Conservation (phyloP, 1,139 yeast species). For the Lodderomyces margitis region DNA sequence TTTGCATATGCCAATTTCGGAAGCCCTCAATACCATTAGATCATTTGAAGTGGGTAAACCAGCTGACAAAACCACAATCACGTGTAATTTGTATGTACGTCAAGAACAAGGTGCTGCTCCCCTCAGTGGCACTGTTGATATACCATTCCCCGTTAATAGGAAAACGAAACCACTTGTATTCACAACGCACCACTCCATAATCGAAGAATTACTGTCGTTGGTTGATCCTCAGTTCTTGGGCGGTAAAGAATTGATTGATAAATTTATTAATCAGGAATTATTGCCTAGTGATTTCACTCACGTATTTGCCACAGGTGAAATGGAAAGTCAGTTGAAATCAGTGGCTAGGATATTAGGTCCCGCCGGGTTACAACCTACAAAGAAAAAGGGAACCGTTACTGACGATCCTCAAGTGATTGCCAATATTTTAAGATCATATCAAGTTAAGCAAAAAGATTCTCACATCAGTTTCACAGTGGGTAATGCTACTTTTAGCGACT, state of each 20-base stretch:
- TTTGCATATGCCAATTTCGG: conserved; percentile 66
- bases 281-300: conserved; percentile 64
- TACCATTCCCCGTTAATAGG: conserved; percentile 73
- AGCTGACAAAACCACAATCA: conserved; percentile 61
- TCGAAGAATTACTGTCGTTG: conserved; percentile 48
- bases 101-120: conserved; percentile 81
- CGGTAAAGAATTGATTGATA: conserved; percentile 66
- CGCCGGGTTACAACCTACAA: conserved; percentile 82
- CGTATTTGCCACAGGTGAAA: conserved; percentile 84
- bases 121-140: conserved; percentile 65
- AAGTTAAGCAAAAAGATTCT: conserved; percentile 67
- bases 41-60: conserved; percentile 92
- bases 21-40: conserved; percentile 74
- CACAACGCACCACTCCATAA: conserved; percentile 54
- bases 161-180: conserved; percentile 63
- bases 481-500: conserved; percentile 74
- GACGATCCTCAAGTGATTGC: conserved; percentile 47
- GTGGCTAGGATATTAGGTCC: conserved; percentile 85
- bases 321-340: conserved; percentile 56
- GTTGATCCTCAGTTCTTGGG: conserved; percentile 70
- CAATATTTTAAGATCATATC: conserved; percentile 41
- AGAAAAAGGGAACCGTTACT: conserved; percentile 83
- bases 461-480: conserved; percentile 72
- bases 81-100: conserved; percentile 64
- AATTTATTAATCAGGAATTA: conserved; percentile 54